Percentiles rank a stretch among this genome's conserved stretches.
Conservation (phyloP, 371 early-diverging fungal genomes). For the Mortierella sp. region DNA sequence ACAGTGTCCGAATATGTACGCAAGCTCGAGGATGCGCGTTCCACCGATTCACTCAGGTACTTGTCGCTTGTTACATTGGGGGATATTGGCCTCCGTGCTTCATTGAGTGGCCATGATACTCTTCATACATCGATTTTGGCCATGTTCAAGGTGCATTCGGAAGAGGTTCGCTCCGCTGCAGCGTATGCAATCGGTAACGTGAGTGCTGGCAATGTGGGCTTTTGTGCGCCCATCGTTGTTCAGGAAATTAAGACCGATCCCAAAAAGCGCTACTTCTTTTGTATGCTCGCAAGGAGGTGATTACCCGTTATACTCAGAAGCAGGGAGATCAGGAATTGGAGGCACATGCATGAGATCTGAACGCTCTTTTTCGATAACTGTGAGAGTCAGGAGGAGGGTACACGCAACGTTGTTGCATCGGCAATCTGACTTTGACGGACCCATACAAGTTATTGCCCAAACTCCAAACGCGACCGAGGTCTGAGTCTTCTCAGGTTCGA, state of each 20-base stretch:
- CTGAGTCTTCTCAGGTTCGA: slow-evolving; percentile 69
- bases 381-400: slow-evolving; percentile 79
- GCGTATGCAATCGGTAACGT: slow-evolving; percentile 88
- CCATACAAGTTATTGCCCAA: slow-evolving; percentile 78
- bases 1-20: slow-evolving; percentile 62
- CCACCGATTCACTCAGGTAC: slow-evolving; percentile 70
- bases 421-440: slow-evolving; percentile 79
- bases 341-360: slow-evolving; percentile 70
- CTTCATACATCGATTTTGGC: slow-evolving; percentile 68
- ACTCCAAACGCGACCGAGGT: slow-evolving; percentile 69
- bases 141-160: slow-evolving; percentile 74
- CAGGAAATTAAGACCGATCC: slow-evolving; percentile 70
- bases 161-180: slow-evolving; percentile 87
- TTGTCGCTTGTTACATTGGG: slow-evolving; percentile 78
- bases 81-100: slow-evolving; percentile 82
- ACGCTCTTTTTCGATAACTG: slow-evolving; percentile 71
- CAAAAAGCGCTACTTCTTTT: slow-evolving; percentile 79
- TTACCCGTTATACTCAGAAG: slow-evolving; percentile 68
- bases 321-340: slow-evolving; percentile 59
- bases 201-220: slow-evolving; percentile 76
- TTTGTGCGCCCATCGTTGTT: slow-evolving; percentile 78
- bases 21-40: slow-evolving; percentile 55
- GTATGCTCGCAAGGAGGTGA: slow-evolving; percentile 84
- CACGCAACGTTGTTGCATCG: slow-evolving; percentile 86
- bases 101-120: slow-evolving; percentile 38